phyloP scores from a whole-genome alignment of 495 filamentous ascomycete genomes.

The Coniosporium apollinis region DNA sequence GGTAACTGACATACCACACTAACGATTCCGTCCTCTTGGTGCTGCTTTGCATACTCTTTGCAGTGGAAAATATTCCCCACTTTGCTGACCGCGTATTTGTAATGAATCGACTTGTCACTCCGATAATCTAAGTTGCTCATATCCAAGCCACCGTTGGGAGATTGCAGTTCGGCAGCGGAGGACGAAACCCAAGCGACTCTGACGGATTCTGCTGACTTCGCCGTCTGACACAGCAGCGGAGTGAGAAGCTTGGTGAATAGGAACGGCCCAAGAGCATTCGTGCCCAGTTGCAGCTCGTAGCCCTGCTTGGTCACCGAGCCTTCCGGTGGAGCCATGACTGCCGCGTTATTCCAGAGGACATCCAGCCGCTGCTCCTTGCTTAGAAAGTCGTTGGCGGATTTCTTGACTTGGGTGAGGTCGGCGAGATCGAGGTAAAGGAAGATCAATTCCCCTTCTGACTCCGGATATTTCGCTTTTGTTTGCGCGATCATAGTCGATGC shows the following conservation, averaged over 20 bases:
- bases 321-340: conserved; percentile 25
- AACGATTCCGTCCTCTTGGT: conserved; percentile 18
- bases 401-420: conserved; percentile 30
- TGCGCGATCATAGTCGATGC: conserved; percentile 20
- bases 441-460: conserved; percentile 20
- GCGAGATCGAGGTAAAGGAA: conserved; percentile 28
- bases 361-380: conserved; percentile 26
- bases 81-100: conserved; percentile 30
- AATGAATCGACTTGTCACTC: conserved; percentile 6
- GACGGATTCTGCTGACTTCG: conserved; percentile 17
- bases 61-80: conserved; percentile 26
- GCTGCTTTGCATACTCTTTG: conserved; percentile 20
- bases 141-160: conserved; percentile 16
- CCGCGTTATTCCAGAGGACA: conserved; percentile 36
- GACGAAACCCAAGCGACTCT: conserved; percentile 27
- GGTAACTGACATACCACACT: conserved; percentile 10
- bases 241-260: conserved; percentile 30
- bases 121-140: no score
- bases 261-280: conserved; percentile 33
- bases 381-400: conserved; percentile 26
- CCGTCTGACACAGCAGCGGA: conserved; percentile 27
- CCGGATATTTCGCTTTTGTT: conserved; percentile 10
- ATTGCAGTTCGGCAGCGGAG: conserved; percentile 10
- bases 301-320: conserved; percentile 22
- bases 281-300: conserved; percentile 30